Evolutionary conservation across 2,329 filamentous ascomycete genomes (phyloP).

Genomic region (Diaporthe vexans): DNA sequence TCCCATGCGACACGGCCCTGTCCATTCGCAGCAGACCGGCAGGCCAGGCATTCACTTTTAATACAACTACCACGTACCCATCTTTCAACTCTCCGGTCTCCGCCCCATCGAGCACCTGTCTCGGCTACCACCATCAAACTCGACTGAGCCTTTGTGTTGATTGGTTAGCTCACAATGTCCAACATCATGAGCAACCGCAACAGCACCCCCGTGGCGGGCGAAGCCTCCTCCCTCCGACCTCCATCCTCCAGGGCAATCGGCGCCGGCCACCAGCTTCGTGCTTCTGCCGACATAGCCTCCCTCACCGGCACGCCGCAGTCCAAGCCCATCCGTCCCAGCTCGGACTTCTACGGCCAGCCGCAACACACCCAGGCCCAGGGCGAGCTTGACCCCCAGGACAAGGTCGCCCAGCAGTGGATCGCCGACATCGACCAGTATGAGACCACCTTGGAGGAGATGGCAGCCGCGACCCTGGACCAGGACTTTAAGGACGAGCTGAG

Average conservation of each 20-base stretch:
- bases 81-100: slow-evolving; percentile 38
- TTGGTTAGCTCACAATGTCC: slow-evolving; percentile 69
- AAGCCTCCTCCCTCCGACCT: slow-evolving; percentile 84
- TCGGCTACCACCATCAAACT: slow-evolving; percentile 39
- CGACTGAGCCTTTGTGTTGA: slow-evolving; percentile 29
- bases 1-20: slow-evolving; percentile 47
- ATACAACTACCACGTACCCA: slow-evolving; percentile 40
- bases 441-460: slow-evolving; percentile 99
- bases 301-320: slow-evolving; percentile 76
- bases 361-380: slow-evolving; percentile 77
- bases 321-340: slow-evolving; percentile 90
- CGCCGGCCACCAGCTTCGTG: slow-evolving; percentile 87
- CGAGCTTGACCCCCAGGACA: slow-evolving; percentile 88
- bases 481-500: slow-evolving; percentile 99
- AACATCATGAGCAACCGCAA: slow-evolving; percentile 89
- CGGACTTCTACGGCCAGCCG: slow-evolving; percentile 90
- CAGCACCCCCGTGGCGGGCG: slow-evolving; percentile 93
- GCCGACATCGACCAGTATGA: slow-evolving; percentile 99
- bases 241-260: slow-evolving; percentile 83
- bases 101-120: slow-evolving; percentile 39
- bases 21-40: slow-evolving; percentile 41
- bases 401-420: slow-evolving; percentile 97
- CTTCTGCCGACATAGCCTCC: slow-evolving; percentile 95
- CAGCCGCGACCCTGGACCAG: slow-evolving; percentile 96
- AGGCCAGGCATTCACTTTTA: slow-evolving; percentile 42